Base-by-base conservation (phyloP, 495 filamentous ascomycete species). In the Penicillium riverlandense region DNA sequence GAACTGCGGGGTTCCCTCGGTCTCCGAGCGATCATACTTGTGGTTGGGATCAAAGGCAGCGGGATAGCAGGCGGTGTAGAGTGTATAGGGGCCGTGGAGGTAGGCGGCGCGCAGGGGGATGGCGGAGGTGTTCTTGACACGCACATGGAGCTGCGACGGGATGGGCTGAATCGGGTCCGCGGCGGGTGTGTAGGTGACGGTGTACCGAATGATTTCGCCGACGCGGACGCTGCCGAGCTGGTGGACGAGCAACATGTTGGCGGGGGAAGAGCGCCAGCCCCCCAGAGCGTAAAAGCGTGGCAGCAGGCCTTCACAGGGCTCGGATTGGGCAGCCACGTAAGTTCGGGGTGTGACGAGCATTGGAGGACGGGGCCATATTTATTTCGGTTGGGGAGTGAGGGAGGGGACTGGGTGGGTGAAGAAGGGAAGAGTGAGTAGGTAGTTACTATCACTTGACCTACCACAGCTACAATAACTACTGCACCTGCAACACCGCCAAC, bases 91-190 rank as follows among this genome's bases (percentile, higher is more conserved):
- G 1, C 92, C 92, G 64, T 95, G 92, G 34, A 98, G 79, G 58
- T 96, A 98, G 32, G 92, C 92, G 38, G 92, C 92, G 52, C 92
- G 86, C 10, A 97, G 71, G 4, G 92, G 83, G 45, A 91, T 85
- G 11, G 90, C 82, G 14, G 87, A 90, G n/a, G 85, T 87, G 54
- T 98, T 98, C 55, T 84, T 89, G 59, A 98, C 80, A 48, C 84
- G 85, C 34, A 98, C 79, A 61, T 89, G 76, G 29, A 98, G 77
- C 45, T 79, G 66, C 36, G 79, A 63, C 8, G 91, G 91, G 15
- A 86, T 78, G 2, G 92, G 94, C 7, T 90, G 79, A 52, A 95
- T 89, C 44, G 83, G 86, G 63, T 97, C 92, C 40, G 75, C 68
- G 13, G 85, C 78, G n/a, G 92, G 91, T 2, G 84, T 90, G 63